Evolutionary conservation across 805 yeast genomes (phyloP), one percentile per base, ranked within the genome.

Genomic region (Schizosaccharomyces lindneri): DNA sequence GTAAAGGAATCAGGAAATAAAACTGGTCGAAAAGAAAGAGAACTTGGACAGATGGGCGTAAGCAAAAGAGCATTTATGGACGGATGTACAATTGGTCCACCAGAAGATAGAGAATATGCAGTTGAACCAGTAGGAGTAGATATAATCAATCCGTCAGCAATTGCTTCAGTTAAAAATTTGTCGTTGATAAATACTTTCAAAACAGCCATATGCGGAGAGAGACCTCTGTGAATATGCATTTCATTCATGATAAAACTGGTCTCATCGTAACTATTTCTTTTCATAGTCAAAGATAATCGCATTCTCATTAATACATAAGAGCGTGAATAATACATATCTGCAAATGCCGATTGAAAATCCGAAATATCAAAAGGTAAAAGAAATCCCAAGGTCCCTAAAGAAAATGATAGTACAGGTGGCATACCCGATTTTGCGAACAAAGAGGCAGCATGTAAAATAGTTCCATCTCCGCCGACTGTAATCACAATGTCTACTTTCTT

Each of bases 31-130:
- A 90, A 90, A 4, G 95, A 85, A 55, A 90, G 76, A 0, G 97
- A 86, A 69, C 90, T 97, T 0, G 97, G 97, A 70, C 97, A 90
- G 63, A 90, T 89, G 0, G 97, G 97, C 0, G 97, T 88, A 6
- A 90, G 88, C 62, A 88, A 81, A 46, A 89, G 86, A 13, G 95
- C 95, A 64, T 87, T 84, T 9, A 90, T 95, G 41, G 87, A 88
- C 0, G 97, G 97, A 68, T 90, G 96, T 3, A 90, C 95, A 61
- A 90, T 75, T 0, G 95, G 83, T 0, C 97, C 97, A 17, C 97
- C 97, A 0, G 97, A 97, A 55, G 95, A 84, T 60, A 90, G 75
- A 0, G 96, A 88, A 71, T 90, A 90, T 0, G 97, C 97, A 0
- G 97, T 90, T 1, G 96, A 87, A 0, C 87, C 87, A 21, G 84